Conservation (phyloP, 2,329 filamentous ascomycete genomes). For the Ophiosphaerella korrae region DNA sequence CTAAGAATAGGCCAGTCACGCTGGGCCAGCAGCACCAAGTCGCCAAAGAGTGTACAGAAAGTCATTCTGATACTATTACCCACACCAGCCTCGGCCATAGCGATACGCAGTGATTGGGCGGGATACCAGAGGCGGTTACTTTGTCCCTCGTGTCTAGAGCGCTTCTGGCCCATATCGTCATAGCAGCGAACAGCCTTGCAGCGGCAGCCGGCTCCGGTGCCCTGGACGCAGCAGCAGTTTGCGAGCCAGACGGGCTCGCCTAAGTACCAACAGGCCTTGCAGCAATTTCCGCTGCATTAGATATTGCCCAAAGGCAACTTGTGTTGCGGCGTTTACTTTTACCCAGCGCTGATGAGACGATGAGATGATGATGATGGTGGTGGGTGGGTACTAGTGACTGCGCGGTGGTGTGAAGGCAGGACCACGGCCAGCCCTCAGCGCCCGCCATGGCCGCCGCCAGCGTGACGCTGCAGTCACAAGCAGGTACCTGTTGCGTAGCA, state of each 20-base stretch:
- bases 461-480: background rate
- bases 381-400: background rate
- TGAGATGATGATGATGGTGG: background rate
- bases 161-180: slow-evolving; percentile 24
- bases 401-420: background rate
- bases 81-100: slow-evolving; percentile 24
- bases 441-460: background rate
- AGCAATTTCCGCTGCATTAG: slow-evolving; percentile 22
- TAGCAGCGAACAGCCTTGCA: slow-evolving; percentile 22
- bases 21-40: no score
- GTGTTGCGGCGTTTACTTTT: slow-evolving; percentile 3
- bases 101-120: slow-evolving; percentile 11
- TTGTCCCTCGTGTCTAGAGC: slow-evolving; percentile 26
- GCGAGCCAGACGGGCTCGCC: slow-evolving; percentile 9
- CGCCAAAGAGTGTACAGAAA: no score
- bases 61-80: slow-evolving; percentile 8
- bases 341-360: slow-evolving; percentile 7
- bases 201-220: slow-evolving; percentile 12
- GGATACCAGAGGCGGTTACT: background rate
- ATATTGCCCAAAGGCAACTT: slow-evolving; percentile 10
- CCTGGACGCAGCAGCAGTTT: slow-evolving; percentile 10
- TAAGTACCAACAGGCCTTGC: slow-evolving; percentile 9
- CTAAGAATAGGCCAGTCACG: slow-evolving; percentile 38
- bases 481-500: slow-evolving; percentile 4
- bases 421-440: background rate